A percentile compares a stretch with the other conserved stretches of the same genome.
phyloP scores from a whole-genome alignment of 106 monocot genomes.

The Platanthera zijinensis region DNA sequence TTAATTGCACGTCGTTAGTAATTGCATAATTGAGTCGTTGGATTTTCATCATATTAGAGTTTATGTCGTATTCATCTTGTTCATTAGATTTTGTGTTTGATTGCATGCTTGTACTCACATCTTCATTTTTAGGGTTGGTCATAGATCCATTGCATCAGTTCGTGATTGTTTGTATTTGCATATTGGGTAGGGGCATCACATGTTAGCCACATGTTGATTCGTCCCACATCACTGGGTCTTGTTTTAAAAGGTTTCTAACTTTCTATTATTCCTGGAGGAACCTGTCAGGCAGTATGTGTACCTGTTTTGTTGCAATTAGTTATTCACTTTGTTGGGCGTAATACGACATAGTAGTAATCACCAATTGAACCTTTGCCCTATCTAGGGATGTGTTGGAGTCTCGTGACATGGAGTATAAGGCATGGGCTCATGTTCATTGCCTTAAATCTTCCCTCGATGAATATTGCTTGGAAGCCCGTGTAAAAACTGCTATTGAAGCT shows the following conservation, averaged over 20 bases:
- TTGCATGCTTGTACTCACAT: too few relatives aligned
- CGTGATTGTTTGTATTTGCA: too few relatives aligned
- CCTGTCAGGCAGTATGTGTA: neutral
- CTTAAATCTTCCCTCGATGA: constrained; percentile 77
- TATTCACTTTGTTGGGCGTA: neutral
- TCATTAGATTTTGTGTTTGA: too few relatives aligned
- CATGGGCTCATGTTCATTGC: constrained; percentile 77
- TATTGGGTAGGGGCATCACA: too few relatives aligned
- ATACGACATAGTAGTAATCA: neutral
- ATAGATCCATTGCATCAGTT: too few relatives aligned
- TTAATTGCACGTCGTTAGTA: too few relatives aligned
- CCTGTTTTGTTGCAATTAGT: neutral
- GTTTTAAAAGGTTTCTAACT: neutral
- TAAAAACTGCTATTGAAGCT: constrained; percentile 68
- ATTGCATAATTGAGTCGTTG: too few relatives aligned
- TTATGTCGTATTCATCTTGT: too few relatives aligned
- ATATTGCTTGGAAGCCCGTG: constrained; percentile 48
- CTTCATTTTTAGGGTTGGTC: too few relatives aligned
- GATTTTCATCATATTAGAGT: too few relatives aligned
- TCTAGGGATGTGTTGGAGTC: constrained; percentile 51
- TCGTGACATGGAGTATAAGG: constrained; percentile 57
- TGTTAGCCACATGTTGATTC: too few relatives aligned
- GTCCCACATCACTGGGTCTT: neutral
- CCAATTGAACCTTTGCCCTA: neutral
- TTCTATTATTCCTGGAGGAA: neutral